These are phyloP conservation scores for Trichoderma sp. DNA, from an alignment of 2,329 filamentous ascomycete genomes.

Conservation along the genomic window DNA sequence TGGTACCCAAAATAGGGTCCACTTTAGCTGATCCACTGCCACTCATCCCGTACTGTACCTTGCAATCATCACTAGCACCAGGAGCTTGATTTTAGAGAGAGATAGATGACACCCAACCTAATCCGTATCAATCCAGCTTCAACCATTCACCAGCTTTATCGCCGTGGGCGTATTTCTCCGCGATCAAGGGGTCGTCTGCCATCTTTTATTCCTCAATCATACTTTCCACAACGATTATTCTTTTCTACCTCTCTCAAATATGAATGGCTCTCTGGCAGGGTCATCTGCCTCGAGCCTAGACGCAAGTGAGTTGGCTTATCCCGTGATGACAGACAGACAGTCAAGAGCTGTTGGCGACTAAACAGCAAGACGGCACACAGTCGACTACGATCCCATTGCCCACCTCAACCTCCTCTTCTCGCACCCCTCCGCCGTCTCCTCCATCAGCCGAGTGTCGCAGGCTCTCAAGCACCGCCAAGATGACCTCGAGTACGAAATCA, in stretches of 20 bases:
- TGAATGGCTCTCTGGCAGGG: slow-evolving; percentile 46
- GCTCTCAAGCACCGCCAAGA: slow-evolving; percentile 75
- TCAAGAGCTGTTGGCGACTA: slow-evolving; percentile 32
- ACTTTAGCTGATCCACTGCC: slow-evolving; percentile 7
- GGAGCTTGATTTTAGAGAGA: not conserved
- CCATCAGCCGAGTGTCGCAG: slow-evolving; percentile 72
- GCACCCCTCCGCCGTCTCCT: slow-evolving; percentile 80
- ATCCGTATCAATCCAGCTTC: slow-evolving; percentile 16
- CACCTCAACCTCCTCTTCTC: slow-evolving; percentile 94
- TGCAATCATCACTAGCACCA: not conserved
- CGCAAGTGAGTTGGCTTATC: slow-evolving; percentile 43
- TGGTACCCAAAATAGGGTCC: not conserved
- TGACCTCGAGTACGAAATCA: slow-evolving; percentile 79
- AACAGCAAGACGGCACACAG: slow-evolving; percentile 39
- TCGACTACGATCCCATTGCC: slow-evolving; percentile 87
- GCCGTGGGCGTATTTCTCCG: not conserved
- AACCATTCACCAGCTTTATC: not conserved
- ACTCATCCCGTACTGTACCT: not conserved
- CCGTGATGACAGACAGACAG: not conserved
- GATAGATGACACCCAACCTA: not conserved
- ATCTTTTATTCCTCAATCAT: not conserved
- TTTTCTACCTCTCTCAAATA: slow-evolving; percentile 30
- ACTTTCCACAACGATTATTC: not conserved
- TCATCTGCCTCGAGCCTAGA: slow-evolving; percentile 48
- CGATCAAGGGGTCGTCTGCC: not conserved